Base-by-base conservation (phyloP, 345 rosid genomes). In the Lumnitzera racemosa region DNA sequence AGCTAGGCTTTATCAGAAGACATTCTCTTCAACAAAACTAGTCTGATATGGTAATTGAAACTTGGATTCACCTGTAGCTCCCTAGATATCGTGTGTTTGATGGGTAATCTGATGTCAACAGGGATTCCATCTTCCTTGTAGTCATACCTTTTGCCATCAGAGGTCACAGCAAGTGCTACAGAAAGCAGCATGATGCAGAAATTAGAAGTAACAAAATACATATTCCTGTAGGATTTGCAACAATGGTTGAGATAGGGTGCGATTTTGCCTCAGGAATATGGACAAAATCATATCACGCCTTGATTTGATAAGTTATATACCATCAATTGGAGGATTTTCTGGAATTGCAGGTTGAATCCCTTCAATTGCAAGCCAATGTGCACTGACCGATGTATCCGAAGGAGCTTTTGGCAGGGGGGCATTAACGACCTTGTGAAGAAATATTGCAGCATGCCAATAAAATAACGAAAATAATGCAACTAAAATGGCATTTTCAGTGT, bases 361-460 rank as follows among this genome's bases (percentile, higher is more conserved):
- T 84, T 91, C 98, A 75, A 91, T 72, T 24, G 96, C 96, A 24
- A 88, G 78, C 96, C 98, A 88, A 65, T 88, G 98, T 69, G 71
- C 66, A 61, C 73, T 51, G 61, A 88, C 58, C 0, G 83, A 74
- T 29, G 87, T 67, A 64, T 83, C 90, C 24, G 75, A 79, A 2
- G 90, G 90, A 15, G 84, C 66, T 61, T 72, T 84, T 3, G 87
- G 72, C 36, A 86, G 64, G 65, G 91, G 81, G 11, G 98, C 78
- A 48, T 86, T 87, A 57, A 86, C 53, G 46, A 91, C 80, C 98
- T 91, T 64, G 47, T 50, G 60, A 20, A 51, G 53, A 51, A 20
- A 53, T 36, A 14, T 4, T n/a, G 11, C 52, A 64, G 56, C 15
- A 41, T 51, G 20, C 20, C 59, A 54, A 36, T 36, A 6, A 36